A percentile compares a stretch with the other conserved stretches of the same genome.
phyloP scores from a whole-genome alignment of 768 basidiomycete species.

The Wakefieldia striispora region DNA sequence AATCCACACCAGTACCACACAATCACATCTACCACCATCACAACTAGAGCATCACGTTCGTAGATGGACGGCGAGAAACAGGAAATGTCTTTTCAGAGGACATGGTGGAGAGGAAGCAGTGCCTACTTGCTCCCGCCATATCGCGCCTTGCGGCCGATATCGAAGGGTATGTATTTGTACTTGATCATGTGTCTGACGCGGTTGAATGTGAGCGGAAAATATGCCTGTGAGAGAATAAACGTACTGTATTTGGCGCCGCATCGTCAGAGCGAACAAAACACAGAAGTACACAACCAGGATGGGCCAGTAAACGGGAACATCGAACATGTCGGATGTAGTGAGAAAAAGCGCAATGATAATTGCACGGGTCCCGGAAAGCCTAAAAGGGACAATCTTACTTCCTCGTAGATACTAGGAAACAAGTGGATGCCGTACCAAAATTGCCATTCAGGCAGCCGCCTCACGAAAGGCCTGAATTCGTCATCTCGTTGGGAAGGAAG shows the following conservation, averaged over 20 bases:
- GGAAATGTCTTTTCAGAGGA: conserved; percentile 5
- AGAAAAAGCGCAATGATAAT: conserved; percentile 77
- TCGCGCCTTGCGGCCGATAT: conserved; percentile 89
- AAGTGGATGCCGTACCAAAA: conserved; percentile 64
- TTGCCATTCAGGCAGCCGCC: conserved; percentile 94
- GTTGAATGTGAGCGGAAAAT: conserved; percentile 7
- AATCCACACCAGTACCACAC: conserved; percentile 27
- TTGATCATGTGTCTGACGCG: conserved; percentile 93
- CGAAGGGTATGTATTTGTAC: conserved; percentile 96
- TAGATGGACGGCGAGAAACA: conserved; percentile 6
- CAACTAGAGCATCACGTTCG: conserved; percentile 12
- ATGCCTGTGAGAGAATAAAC: conserved; percentile 25
- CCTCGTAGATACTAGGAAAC: background rate
- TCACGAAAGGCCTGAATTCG: conserved; percentile 96
- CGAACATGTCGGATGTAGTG: conserved; percentile 82
- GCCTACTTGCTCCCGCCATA: conserved; percentile 62
- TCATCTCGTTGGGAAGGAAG: conserved; percentile 79
- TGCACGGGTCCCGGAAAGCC: conserved; percentile 91
- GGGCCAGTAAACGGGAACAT: conserved; percentile 99
- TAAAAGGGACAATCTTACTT: conserved; percentile 27
- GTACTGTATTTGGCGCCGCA: conserved; percentile 94
- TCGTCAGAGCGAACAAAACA: conserved; percentile 90
- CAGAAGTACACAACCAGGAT: conserved; percentile 98
- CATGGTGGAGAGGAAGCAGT: background rate
- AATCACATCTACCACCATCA: conserved; percentile 18